Evolutionary conservation across 495 filamentous ascomycete species (phyloP).

Genomic region (Polyplosphaeria fusca): DNA sequence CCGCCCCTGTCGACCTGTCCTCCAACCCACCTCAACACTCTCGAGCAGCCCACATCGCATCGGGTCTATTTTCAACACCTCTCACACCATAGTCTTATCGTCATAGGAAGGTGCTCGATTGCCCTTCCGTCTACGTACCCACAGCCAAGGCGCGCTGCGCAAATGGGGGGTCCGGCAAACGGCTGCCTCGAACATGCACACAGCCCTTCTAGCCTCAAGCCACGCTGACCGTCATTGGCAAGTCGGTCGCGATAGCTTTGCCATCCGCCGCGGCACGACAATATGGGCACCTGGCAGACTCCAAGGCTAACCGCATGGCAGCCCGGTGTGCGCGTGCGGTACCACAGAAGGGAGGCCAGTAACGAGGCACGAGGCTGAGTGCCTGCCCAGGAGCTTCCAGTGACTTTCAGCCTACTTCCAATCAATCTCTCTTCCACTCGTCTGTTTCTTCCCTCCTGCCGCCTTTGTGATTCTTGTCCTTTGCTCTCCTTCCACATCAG

Average conservation of each 20-base stretch:
- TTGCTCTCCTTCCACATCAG: not conserved
- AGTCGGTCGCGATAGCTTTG: not conserved
- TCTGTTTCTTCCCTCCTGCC: constrained; percentile 1
- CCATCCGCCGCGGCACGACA: not conserved
- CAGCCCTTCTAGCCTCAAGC: constrained; percentile 6
- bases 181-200: not conserved
- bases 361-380: not conserved
- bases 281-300: constrained; percentile 3
- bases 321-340: constrained; percentile 11
- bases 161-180: not conserved
- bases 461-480: not conserved
- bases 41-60: not conserved
- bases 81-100: too few species aligned
- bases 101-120: not conserved
- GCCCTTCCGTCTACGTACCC: not conserved
- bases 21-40: too few species aligned
- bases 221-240: not conserved
- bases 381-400: not conserved
- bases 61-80: not conserved
- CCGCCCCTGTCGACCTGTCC: not conserved
- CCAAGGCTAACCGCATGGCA: not conserved
- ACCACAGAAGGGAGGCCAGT: not conserved
- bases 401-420: constrained; percentile 3
- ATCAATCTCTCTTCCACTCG: constrained; percentile 1
- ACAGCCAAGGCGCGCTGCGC: too few species aligned